phyloP scores from a whole-genome alignment of 768 basidiomycete genomes.

The Sarcodon aspratus region DNA sequence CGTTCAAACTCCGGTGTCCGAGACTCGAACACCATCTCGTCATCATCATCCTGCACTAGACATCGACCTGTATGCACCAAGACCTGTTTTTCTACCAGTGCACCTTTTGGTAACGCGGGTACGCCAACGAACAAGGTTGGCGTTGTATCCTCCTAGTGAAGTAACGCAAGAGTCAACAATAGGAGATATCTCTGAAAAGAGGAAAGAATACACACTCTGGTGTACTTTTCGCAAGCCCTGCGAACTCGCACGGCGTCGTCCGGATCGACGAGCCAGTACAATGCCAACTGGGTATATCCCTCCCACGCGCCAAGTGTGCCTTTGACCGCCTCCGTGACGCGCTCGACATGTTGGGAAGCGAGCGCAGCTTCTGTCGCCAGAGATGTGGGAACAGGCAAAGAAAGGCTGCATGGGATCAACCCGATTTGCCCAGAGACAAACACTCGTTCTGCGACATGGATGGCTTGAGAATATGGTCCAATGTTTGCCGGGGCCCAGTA shows the following conservation, averaged over 20 bases:
- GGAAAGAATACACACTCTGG: conserved; percentile 9
- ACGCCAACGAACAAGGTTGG: conserved; percentile 51
- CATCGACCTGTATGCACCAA: conserved; percentile 58
- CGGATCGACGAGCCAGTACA: conserved; percentile 58
- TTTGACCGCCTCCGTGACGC: conserved; percentile 52
- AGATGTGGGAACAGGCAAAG: conserved; percentile 49
- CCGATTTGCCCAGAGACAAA: conserved; percentile 96
- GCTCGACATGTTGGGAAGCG: conserved; percentile 66
- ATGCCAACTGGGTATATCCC: conserved; percentile 48
- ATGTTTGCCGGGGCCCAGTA: conserved; percentile 99
- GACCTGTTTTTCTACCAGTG: conserved; percentile 68
- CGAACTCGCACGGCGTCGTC: conserved; percentile 29
- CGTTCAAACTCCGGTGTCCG: conserved; percentile 25
- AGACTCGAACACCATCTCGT: conserved; percentile 24
- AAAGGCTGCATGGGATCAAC: conserved; percentile 63
- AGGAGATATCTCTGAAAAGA: neutral
- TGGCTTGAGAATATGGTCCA: conserved; percentile 94
- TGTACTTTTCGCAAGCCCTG: conserved; percentile 21
- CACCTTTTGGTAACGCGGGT: conserved; percentile 58
- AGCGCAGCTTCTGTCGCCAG: conserved; percentile 61
- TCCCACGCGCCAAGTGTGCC: conserved; percentile 46
- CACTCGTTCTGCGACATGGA: conserved; percentile 67
- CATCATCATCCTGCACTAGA: conserved; percentile 33
- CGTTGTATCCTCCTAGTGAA: conserved; percentile 10
- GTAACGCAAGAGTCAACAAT: neutral